These are phyloP conservation scores for Platismatia glauca DNA, from an alignment of 495 filamentous ascomycete species.

Conservation along the genomic window DNA sequence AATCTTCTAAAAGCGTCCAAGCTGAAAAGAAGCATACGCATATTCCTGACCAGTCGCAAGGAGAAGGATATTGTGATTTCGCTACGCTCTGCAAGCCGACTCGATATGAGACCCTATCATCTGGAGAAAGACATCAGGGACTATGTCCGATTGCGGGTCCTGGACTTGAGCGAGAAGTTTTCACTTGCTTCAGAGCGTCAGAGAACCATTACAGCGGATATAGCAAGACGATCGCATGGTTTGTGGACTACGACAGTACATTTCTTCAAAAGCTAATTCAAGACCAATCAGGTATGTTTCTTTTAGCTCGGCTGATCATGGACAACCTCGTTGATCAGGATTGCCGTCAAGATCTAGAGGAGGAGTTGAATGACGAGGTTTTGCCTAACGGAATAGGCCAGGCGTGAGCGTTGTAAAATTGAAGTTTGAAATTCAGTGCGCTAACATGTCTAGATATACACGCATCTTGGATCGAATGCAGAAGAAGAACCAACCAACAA, in stretches of 20 bases:
- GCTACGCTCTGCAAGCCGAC: neutral
- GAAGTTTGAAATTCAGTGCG: neutral
- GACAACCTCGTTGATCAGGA: conserved; percentile 19
- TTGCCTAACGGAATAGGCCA: conserved; percentile 14
- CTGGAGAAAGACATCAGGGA: conserved; percentile 8
- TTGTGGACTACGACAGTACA: neutral
- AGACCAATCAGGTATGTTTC: conserved; percentile 24
- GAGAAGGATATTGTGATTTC: conserved; percentile 10
- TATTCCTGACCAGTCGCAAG: conserved; percentile 13
- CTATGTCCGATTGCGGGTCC: conserved; percentile 18
- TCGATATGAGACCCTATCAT: conserved; percentile 7
- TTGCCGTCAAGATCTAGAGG: conserved; percentile 6
- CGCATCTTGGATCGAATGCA: conserved; percentile 24
- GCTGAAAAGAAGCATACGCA: neutral
- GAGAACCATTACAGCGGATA: conserved; percentile 11
- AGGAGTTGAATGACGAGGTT: conserved; percentile 9
- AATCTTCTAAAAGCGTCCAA: conserved; percentile 8
- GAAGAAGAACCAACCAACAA: neutral
- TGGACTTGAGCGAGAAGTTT: conserved; percentile 12
- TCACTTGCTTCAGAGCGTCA: conserved; percentile 2
- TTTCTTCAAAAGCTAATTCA: neutral
- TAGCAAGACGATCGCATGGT: conserved; percentile 23
- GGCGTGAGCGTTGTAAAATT: conserved; percentile 7
- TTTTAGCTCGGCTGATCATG: conserved; percentile 25
- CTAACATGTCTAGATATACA: conserved; percentile 20